Evolutionary conservation across 139 green algal genomes (phyloP), one percentile per base, ranked within the genome.

Genomic region (Edaphochlamys debaryana): DNA sequence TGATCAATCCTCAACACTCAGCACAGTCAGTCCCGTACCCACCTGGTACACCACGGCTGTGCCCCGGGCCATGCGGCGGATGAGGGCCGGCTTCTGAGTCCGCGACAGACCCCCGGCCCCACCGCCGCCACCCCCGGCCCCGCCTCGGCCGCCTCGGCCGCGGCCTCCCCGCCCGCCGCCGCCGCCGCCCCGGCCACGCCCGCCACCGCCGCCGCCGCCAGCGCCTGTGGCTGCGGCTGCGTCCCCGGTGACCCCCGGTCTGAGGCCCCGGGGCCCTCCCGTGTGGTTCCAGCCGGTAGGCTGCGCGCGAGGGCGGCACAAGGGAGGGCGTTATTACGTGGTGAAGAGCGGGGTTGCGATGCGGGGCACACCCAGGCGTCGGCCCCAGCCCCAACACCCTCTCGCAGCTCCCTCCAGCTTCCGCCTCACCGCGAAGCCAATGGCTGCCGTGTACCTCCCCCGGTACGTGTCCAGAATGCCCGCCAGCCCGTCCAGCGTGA

Each of bases 11-110:
- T n/a, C n/a, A n/a, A n/a, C 34, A 41, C 30, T 36, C 34, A 58
- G 25, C 7, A 23, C 37, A 37, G 45, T n/a, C 34, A 20, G 32
- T 63, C 7, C 3, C 23, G 56, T 3, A 75, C 52, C 38, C 50
- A 95, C 94, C 85, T 96, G 86, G 71, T 98, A 98, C 30, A 92
- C 85, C 52, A 98, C 94, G 36, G 97, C 70, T 2, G 95, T 96
- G 34, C 93, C 94, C 2, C 73, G 66, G 70, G 94, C 89, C 82
- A 90, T 82, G 48, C 89, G 87, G 70, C 86, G 79, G 1, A 86
- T 68, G 13, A 42, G 67, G 0, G 75, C 81, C 2, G 41, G 70
- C 3, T 72, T 67, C 75, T 77, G 79, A 30, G 73, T 37, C 32
- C 76, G 76, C 25, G 62, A 66, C 63, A 73, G 42, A 2, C 50